Conservation (phyloP, 495 filamentous ascomycete species). For the Penicillium steckii region DNA sequence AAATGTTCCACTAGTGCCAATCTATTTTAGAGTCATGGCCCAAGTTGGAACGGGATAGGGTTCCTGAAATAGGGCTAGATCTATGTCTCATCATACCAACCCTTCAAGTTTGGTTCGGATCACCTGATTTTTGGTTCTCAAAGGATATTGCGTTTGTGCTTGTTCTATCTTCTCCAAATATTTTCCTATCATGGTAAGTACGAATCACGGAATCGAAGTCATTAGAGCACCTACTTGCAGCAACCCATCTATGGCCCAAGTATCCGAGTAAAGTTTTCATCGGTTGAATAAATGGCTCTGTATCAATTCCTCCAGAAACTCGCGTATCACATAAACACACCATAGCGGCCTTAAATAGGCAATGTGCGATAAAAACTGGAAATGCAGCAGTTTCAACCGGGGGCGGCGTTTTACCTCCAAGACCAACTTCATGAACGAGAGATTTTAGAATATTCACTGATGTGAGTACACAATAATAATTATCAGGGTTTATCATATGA, state of each 20-base stretch:
- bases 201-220: too few relatives aligned
- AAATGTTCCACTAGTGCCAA: too few relatives aligned
- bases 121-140: too few relatives aligned
- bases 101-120: too few relatives aligned
- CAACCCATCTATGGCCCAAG: neutral
- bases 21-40: too few relatives aligned
- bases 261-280: neutral
- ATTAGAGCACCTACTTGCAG: slow-evolving; percentile 2
- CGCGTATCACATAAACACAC: neutral
- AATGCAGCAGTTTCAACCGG: neutral
- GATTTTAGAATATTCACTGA: neutral
- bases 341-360: neutral
- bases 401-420: neutral
- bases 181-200: neutral
- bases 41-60: too few relatives aligned
- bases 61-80: too few relatives aligned
- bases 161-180: neutral
- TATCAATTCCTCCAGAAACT: neutral
- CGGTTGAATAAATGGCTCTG: neutral
- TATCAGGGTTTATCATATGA: neutral
- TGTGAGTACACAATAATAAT: neutral
- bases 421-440: neutral
- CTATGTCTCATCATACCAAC: too few relatives aligned
- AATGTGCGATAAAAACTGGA: neutral
- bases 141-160: too few relatives aligned